Evolutionary conservation across 345 rosid species (phyloP), one percentile per base, ranked within the genome.

Genomic region (Dimocarpus longan): DNA sequence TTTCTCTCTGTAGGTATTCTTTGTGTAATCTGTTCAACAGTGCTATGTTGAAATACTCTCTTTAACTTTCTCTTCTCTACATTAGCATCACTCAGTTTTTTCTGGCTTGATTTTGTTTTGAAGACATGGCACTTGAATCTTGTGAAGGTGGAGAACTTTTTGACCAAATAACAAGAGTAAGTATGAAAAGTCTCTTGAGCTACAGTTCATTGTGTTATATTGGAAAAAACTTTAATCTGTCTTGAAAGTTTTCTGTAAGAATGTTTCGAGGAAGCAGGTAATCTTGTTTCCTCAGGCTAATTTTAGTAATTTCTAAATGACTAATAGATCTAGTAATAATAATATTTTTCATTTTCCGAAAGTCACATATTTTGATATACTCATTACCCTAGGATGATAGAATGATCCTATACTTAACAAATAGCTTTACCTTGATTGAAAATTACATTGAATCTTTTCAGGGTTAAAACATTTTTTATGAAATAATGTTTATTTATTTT

Each of bases 81-180:
- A 42, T 22, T 18, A 43, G 44, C 24, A 4, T 39, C 52, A 66
- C 73, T 63, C 72, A 60, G 10, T 22, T 46, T 22, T 68, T 83
- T 40, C 74, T 74, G 44, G 8, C 75, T 74, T 75, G 79, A 71
- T 84, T 75, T 9, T 71, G 39, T 82, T 84, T 44, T 85, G 81
- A 80, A 96, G 99, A 93, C 71, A 94, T 96, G 99, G 99, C 98
- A 42, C 98, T 94, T 70, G 99, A 96, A 84, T 94, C 99, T 68
- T 94, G 99, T 37, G 97, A 96, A 86, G 99, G 97, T 32, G 99
- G 99, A 69, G 99, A 94, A 79, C 97, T 93, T 85, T 96, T 96
- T 73, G 98, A 96, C 86, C 99, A 96, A 87, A 93, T 96, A 84
- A 94, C 97, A 54, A 86, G 98, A 85, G 99, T 94, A 91, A 89